These are phyloP conservation scores for Microsporum audouinii DNA, from an alignment of 2,329 filamentous ascomycete genomes.

Conservation along the genomic window DNA sequence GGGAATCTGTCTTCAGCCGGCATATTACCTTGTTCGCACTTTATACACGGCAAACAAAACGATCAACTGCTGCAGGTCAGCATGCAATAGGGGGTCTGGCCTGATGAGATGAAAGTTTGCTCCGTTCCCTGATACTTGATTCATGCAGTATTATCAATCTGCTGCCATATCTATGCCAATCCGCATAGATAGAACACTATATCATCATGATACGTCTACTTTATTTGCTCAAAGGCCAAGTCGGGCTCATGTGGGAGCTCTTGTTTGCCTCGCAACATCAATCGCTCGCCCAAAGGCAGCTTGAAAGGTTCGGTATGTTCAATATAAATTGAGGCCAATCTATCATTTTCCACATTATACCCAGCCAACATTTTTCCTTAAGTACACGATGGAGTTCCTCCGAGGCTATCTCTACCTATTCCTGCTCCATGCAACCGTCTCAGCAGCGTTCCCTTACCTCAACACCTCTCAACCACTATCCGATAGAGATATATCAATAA, in stretches of 20 bases:
- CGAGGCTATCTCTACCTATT: background rate
- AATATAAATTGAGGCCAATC: background rate
- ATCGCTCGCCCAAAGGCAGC: background rate
- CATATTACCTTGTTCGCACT: background rate
- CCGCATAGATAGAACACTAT: background rate
- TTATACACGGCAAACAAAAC: background rate
- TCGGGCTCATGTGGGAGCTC: background rate
- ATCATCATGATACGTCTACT: background rate
- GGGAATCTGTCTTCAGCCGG: background rate
- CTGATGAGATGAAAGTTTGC: background rate
- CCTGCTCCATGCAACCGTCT: background rate
- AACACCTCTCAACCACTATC: background rate
- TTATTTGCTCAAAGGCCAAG: background rate
- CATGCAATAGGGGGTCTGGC: background rate
- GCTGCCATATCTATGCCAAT: background rate
- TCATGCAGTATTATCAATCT: background rate
- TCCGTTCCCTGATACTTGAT: background rate
- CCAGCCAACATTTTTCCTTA: background rate
- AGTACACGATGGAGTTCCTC: background rate
- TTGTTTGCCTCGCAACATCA: background rate
- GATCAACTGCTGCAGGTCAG: background rate
- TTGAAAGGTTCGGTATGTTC: background rate
- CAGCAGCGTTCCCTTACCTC: background rate
- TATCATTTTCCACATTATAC: background rate
- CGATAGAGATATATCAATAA: background rate